A percentile compares a stretch with the other conserved stretches of the same genome.
These are phyloP conservation scores for Kuraishia cidri DNA, from an alignment of 805 yeast species.

Conservation along the genomic window DNA sequence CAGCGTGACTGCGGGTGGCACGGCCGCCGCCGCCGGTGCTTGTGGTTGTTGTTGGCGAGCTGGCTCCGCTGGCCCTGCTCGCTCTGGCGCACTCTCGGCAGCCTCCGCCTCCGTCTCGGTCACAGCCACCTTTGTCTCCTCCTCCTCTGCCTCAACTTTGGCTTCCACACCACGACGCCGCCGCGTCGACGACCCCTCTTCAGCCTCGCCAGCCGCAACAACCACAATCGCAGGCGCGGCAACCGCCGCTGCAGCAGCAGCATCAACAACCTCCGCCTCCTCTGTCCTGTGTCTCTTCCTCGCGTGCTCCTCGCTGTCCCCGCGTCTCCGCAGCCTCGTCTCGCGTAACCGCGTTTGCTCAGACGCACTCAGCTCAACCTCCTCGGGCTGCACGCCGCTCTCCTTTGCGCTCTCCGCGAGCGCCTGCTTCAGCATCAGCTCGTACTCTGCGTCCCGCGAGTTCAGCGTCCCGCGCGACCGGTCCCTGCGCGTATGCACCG, in stretches of 20 bases:
- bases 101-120: background rate
- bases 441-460: constrained; percentile 23
- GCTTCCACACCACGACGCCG: background rate
- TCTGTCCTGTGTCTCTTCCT: constrained; percentile 4
- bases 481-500: constrained; percentile 12
- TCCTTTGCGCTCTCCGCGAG: constrained; percentile 50
- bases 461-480: constrained; percentile 8
- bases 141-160: constrained; percentile 1
- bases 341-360: constrained; percentile 16
- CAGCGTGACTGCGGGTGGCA: constrained; percentile 1
- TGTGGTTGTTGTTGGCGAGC: constrained; percentile 9
- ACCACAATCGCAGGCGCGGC: no score
- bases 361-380: constrained; percentile 20
- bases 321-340: constrained; percentile 11
- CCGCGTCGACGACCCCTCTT: constrained; percentile 1
- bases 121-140: background rate
- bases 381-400: constrained; percentile 28
- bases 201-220: constrained; percentile 1
- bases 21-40: constrained; percentile 4
- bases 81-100: constrained; percentile 1
- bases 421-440: constrained; percentile 29
- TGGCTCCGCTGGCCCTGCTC: constrained; percentile 7
- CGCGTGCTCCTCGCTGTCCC: constrained; percentile 1
- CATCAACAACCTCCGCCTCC: constrained; percentile 1
- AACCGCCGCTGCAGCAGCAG: background rate